Base-by-base conservation (phyloP, 2,329 filamentous ascomycete genomes). In the Rutstroemia sp. region DNA sequence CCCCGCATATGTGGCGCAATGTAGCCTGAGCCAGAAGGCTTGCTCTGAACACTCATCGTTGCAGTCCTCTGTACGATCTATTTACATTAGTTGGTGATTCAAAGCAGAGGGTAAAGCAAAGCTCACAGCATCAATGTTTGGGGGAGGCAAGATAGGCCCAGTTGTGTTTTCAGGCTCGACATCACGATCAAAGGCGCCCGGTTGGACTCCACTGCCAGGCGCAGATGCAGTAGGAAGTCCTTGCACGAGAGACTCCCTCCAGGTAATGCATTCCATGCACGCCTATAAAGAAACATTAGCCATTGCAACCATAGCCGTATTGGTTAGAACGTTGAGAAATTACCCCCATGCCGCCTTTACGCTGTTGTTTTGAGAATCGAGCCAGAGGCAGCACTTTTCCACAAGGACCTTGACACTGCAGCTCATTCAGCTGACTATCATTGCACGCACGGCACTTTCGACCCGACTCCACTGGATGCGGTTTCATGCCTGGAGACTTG, bases 341-440 rank as follows among this genome's bases (percentile, higher is more conserved):
- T 58, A 69, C 75, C 58, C 73, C 25, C 73, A 74, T 41, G 62
- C 64, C 56, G 76, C 71, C 42, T 27, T 64, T 68, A 72, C 67
- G 79, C 75, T 64, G 54, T 6, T 61, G 61, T 60, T 78, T 81
- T 17, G 75, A 73, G 60, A 81, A 83, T 0, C 70, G 69, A 5
- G 77, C 73, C 2, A 80, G 56, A 1, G 51, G 68, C 61, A 79
- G 79, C 2, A 68, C 71, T 56, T 72, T 63, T 19, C 71, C 65
- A 63, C 80, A 83, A 41, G 62, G 64, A 39, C 73, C 68, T 34
- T 61, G 64, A 61, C 80, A 83, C 8, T 70, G 68, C 27, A 81
- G 63, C 61, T 82, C 79, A 4, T 72, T 66, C 2, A 70, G 59
- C 48, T 73, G 72, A 12, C 64, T 62, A 4, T 73, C 73, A 37